Base-by-base conservation (phyloP, 768 basidiomycete genomes). In the Boletus patriciae region DNA sequence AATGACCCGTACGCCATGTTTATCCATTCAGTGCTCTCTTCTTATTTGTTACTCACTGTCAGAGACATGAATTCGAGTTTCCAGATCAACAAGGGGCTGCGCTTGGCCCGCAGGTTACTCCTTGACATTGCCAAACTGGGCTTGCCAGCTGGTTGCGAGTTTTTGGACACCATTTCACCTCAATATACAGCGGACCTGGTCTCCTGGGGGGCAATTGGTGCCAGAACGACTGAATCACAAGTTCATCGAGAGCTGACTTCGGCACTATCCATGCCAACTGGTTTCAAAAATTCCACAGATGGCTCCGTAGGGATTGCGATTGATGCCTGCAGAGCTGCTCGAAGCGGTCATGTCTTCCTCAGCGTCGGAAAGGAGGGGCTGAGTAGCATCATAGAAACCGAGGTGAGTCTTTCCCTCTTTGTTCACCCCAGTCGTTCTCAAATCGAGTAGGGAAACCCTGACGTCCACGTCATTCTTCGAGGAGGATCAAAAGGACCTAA, bases 231-330 rank as follows among this genome's bases (percentile, higher is more conserved):
- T 1, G 94, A 96, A 71, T 92, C 90, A 5, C 89, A 96, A 70
- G 92, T 96, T 16, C 94, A 96, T 69, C 87, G 94, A 45, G 94
- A 96, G 73, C 80, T 96, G 16, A 84, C 85, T 11, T 90, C 87
- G 6, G 91, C 87, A 2, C 78, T 96, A n/a, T 92, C 90, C 16
- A 94, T 96, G 90, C 90, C 92, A 3, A 93, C 94, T 6, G 97
- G 97, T 9, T 98, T 99, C 85, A 99, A 99, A 77, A 99, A 99
- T 66, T 92, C 92, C 12, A 98, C 96, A 2, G 97, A 98, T 64
- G 97, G 97, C 38, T 87, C 86, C 29, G 83, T 96, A 42, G 84
- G 86, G 47, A 90, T 98, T 61, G 95, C 97, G 0, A 82, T 98
- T 44, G 95, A 99, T 73, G 96, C 96, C 3, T 98, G 95, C 74